These are phyloP conservation scores for Corymbia citriodora DNA, from an alignment of 441 rosid species.

Conservation along the genomic window DNA sequence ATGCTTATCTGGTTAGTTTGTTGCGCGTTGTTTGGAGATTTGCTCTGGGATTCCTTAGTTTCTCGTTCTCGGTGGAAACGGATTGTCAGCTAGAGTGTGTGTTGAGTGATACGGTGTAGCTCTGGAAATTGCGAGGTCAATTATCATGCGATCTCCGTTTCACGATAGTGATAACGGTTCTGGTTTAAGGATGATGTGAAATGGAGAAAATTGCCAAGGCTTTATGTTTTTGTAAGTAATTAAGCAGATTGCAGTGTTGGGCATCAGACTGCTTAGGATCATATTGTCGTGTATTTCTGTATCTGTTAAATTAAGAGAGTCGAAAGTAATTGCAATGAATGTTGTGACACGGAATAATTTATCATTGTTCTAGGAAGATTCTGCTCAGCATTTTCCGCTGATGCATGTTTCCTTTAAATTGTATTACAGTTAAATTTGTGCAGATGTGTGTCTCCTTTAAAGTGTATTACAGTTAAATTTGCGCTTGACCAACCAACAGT, in stretches of 20 bases:
- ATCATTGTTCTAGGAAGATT: neutral
- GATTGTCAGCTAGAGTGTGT: neutral
- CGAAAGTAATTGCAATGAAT: neutral
- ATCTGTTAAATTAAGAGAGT: neutral
- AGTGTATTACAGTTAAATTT: neutral
- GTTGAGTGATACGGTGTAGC: neutral
- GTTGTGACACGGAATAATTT: neutral
- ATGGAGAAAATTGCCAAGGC: neutral
- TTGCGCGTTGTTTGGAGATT: neutral
- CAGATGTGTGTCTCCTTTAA: neutral
- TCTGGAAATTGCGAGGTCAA: neutral
- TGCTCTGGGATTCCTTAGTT: neutral
- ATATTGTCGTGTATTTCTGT: neutral
- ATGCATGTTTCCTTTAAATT: neutral
- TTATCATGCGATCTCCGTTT: neutral
- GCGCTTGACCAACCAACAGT: neutral
- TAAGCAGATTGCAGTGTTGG: neutral
- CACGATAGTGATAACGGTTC: neutral
- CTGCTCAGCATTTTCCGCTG: neutral
- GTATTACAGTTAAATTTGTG: neutral
- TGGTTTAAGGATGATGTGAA: neutral
- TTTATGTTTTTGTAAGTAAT: neutral
- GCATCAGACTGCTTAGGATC: neutral
- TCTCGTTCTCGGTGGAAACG: neutral
- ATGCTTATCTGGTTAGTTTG: neutral